A percentile compares a stretch with the other conserved stretches of the same genome.
phyloP scores from a whole-genome alignment of 306 rosid species.

The Fagus crenata region DNA sequence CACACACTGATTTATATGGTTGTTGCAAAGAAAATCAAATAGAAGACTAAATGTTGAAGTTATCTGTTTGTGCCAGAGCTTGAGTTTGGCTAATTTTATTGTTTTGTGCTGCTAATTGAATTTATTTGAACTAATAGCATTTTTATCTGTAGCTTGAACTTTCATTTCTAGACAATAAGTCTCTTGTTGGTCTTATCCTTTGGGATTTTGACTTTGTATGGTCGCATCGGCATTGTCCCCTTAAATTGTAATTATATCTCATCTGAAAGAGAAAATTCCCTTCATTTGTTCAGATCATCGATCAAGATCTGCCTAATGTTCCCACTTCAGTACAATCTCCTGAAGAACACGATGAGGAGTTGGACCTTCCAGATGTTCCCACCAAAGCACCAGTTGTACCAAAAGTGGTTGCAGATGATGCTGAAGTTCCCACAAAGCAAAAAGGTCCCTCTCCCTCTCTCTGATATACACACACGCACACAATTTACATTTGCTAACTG shows the following conservation, averaged over 20 bases:
- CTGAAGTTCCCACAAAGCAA: conserved; percentile 52
- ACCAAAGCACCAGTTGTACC: conserved; percentile 52
- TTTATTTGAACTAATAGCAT: neutral
- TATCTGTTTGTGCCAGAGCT: neutral
- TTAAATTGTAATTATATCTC: neutral
- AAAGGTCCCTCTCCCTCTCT: conserved; percentile 54
- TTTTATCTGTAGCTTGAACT: neutral
- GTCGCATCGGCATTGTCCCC: neutral
- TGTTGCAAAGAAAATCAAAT: neutral
- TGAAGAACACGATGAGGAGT: conserved; percentile 38
- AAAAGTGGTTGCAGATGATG: conserved; percentile 28
- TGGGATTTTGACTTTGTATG: neutral
- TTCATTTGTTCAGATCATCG: conserved; percentile 48
- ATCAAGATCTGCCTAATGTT: conserved; percentile 71
- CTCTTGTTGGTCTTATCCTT: neutral
- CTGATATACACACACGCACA: too few relatives aligned
- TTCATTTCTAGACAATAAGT: neutral
- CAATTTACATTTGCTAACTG: conserved; percentile 22
- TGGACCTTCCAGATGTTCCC: conserved; percentile 88
- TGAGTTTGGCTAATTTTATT: neutral
- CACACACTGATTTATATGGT: neutral
- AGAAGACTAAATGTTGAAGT: neutral
- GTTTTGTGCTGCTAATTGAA: neutral
- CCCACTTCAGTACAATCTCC: conserved; percentile 38
- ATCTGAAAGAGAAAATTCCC: neutral